Conservation (phyloP, 495 filamentous ascomycete species). For the Halenospora varia region DNA sequence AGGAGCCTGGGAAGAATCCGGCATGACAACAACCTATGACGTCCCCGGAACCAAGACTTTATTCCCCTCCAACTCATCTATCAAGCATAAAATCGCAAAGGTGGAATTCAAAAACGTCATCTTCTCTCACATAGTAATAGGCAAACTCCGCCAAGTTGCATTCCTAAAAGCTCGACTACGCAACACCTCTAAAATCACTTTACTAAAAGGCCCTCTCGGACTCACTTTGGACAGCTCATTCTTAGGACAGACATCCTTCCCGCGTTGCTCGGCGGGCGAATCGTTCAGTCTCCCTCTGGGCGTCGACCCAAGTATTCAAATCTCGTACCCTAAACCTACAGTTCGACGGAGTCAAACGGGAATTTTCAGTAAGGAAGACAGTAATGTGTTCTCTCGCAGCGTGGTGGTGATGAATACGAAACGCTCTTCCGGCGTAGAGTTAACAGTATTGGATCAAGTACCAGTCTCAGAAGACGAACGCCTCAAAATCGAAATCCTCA, state of each 20-base stretch:
- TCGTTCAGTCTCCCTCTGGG: slow-evolving; percentile 58
- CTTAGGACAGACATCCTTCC: slow-evolving; percentile 55
- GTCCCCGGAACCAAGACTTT: slow-evolving; percentile 49
- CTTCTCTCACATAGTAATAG: slow-evolving; percentile 54
- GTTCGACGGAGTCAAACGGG: slow-evolving; percentile 49
- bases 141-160: slow-evolving; percentile 61
- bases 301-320: slow-evolving; percentile 58
- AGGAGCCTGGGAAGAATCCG: slow-evolving; percentile 42
- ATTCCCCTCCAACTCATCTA: slow-evolving; percentile 34
- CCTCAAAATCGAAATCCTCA: slow-evolving; percentile 47
- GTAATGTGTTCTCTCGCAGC: slow-evolving; percentile 51
- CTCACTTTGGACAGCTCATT: slow-evolving; percentile 68
- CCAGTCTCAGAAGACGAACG: slow-evolving; percentile 64
- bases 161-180: slow-evolving; percentile 62
- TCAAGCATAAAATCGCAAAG: slow-evolving; percentile 45
- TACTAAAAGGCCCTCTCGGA: slow-evolving; percentile 56
- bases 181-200: slow-evolving; percentile 53
- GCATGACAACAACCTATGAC: slow-evolving; percentile 61
- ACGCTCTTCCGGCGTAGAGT: slow-evolving; percentile 37
- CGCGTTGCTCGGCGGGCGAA: slow-evolving; percentile 57
- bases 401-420: slow-evolving; percentile 59
- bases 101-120: slow-evolving; percentile 35
- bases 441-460: slow-evolving; percentile 62
- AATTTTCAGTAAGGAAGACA: slow-evolving; percentile 53
- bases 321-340: slow-evolving; percentile 59